A percentile compares a stretch with the other conserved stretches of the same genome.
phyloP scores from a whole-genome alignment of 2,329 filamentous ascomycete genomes.

The Phialophora chinensis region DNA sequence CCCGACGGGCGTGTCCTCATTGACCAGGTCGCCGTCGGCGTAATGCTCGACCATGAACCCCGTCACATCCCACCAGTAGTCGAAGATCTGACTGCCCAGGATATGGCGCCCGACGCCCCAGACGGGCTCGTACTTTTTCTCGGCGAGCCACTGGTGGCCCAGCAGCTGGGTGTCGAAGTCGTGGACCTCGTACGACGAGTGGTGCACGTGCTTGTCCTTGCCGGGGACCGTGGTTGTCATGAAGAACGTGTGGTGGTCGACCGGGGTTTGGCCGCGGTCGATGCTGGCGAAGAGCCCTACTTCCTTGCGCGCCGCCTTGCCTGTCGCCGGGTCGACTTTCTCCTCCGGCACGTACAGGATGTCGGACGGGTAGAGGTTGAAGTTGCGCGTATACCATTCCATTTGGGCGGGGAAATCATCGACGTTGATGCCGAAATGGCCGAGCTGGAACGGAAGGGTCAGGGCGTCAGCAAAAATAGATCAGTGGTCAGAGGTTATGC shows the following conservation, averaged over 20 bases:
- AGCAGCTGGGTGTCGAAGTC: conserved; percentile 74
- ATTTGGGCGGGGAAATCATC: conserved; percentile 47
- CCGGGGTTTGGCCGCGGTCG: conserved; percentile 53
- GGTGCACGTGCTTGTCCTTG: conserved; percentile 64
- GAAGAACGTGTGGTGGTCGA: conserved; percentile 63
- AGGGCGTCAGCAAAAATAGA: not conserved
- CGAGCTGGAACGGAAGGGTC: conserved; percentile 42
- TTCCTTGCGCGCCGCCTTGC: conserved; percentile 36
- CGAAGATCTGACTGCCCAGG: conserved; percentile 73
- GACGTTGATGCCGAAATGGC: conserved; percentile 55
- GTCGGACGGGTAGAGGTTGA: conserved; percentile 57
- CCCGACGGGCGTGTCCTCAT: conserved; percentile 44
- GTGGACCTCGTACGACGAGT: conserved; percentile 72
- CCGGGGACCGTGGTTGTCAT: conserved; percentile 43
- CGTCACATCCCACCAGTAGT: conserved; percentile 55
- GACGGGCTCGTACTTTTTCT: conserved; percentile 67
- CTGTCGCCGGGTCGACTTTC: conserved; percentile 28
- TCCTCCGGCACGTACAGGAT: conserved; percentile 48
- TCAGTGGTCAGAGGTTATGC: not conserved
- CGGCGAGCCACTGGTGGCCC: conserved; percentile 71
- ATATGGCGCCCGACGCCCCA: conserved; percentile 76
- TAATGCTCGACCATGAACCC: conserved; percentile 73
- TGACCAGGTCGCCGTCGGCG: conserved; percentile 66
- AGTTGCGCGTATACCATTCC: conserved; percentile 54
- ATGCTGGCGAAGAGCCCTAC: conserved; percentile 58